Conservation (phyloP, 2,329 filamentous ascomycete species). For the Lanzia echinophila region DNA sequence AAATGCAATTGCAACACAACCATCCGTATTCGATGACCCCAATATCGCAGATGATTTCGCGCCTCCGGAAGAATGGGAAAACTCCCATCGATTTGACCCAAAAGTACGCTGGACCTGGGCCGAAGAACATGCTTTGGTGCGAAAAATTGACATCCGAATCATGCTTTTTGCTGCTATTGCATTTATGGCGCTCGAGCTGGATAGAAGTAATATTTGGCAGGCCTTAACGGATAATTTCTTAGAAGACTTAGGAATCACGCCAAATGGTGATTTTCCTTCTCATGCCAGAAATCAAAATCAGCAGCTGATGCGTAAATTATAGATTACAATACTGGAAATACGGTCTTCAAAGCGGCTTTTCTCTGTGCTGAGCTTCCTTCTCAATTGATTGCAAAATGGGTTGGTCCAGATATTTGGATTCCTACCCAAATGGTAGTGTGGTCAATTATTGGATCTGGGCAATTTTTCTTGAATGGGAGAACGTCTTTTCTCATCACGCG, state of each 20-base stretch:
- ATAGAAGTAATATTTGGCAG: conserved; percentile 52
- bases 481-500: conserved; percentile 30
- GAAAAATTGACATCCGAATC: conserved; percentile 30
- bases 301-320: conserved; percentile 2
- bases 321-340: conserved; percentile 43
- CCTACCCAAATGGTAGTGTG: conserved; percentile 47
- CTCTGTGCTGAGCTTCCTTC: conserved; percentile 48
- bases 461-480: conserved; percentile 30
- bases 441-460: conserved; percentile 49
- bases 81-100: conserved; percentile 35
- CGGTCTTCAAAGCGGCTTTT: conserved; percentile 32
- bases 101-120: conserved; percentile 33
- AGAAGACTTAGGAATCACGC: conserved; percentile 42
- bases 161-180: conserved; percentile 40
- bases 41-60: conserved; percentile 16
- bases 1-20: conserved; percentile 21
- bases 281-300: too few species aligned
- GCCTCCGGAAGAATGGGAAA: conserved; percentile 32
- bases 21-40: conserved; percentile 23
- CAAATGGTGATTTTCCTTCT: conserved; percentile 31
- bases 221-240: conserved; percentile 57
- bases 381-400: conserved; percentile 39
- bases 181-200: conserved; percentile 55
- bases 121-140: conserved; percentile 28
- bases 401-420: conserved; percentile 46